A percentile compares a stretch with the other conserved stretches of the same genome.
Conservation (phyloP, 2,329 filamentous ascomycete species). For the Penicillium fuscoglaucum region DNA sequence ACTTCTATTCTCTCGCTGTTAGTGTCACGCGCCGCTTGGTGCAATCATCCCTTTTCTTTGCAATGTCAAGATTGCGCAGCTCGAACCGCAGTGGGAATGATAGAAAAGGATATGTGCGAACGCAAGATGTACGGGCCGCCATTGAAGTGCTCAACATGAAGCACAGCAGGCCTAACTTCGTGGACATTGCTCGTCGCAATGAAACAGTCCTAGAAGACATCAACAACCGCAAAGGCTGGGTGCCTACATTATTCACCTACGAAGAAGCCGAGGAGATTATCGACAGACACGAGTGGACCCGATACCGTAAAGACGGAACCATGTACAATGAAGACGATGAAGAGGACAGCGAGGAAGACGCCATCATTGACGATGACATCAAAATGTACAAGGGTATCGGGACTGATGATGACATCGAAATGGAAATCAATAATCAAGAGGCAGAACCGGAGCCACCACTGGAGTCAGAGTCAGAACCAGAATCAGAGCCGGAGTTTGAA, state of each 20-base stretch:
- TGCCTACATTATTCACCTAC: conserved; percentile 30
- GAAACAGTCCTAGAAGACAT: conserved; percentile 52
- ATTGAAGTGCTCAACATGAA: conserved; percentile 56
- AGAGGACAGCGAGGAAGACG: conserved; percentile 32
- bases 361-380: conserved; percentile 12
- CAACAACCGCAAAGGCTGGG: conserved; percentile 32
- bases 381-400: conserved; percentile 4
- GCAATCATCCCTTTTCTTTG: conserved; percentile 67
- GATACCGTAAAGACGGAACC: conserved; percentile 5
- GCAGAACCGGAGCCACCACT: not conserved
- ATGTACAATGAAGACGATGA: conserved; percentile 34
- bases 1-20: conserved; percentile 68
- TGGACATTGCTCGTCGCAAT: conserved; percentile 56
- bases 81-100: conserved; percentile 35
- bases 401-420: conserved; percentile 7
- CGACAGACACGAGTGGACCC: conserved; percentile 13
- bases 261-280: conserved; percentile 32
- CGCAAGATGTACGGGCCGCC: conserved; percentile 56
- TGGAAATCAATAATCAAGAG: not conserved
- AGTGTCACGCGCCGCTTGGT: conserved; percentile 70
- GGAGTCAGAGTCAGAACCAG: not conserved
- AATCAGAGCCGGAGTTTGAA: not conserved
- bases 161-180: conserved; percentile 49
- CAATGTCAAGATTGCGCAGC: conserved; percentile 66
- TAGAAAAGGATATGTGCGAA: conserved; percentile 40